Evolutionary conservation across 2,329 filamentous ascomycete species (phyloP), one percentile per base, ranked within the genome.

Genomic region (Arachnomyces sp.): DNA sequence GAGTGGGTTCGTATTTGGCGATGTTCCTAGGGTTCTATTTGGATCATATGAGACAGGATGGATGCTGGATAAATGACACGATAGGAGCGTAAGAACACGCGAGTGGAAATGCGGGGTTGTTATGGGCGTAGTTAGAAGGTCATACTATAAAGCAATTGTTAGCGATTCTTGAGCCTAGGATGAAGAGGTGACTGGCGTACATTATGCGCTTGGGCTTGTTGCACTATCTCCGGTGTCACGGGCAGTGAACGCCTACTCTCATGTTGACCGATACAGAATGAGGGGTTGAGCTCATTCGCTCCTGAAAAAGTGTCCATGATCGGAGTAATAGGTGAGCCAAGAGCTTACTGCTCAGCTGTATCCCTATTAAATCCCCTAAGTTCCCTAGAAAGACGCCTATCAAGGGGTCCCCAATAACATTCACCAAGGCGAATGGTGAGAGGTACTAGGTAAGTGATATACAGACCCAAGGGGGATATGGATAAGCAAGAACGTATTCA

Each of bases 201-300:
- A 56, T 73, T 72, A 50, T 69, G 67, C 43, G 77, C 74, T 46
- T 78, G 74, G 3, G 76, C 76, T 49, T 70, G 64, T 37, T 67
- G 67, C 29, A 79, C 61, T 30, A 73, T 56, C 45, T 72, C 59
- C 11, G 66, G 51, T n/a, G 70, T 68, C 39, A 76, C 67, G 28
- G 69, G 61, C 32, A 66, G 46, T 12, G 61, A 53, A 13, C 76
- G 68, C 43, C 71, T 70, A 28, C 67, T 69, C 54, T 81, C 76
- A 64, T 81, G 76, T 43, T 80, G 75, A 43, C 76, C 77, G 47
- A 81, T 65, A 49, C 73, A 78, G 52, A 80, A 78, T 13, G 68
- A 60, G 15, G 73, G 66, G 28, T 50, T 50, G 39, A 56, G 51
- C 33, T 62, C 60, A 7, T 67, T 62, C 29, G 53, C 46, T 29